Percentiles rank a stretch among this genome's conserved stretches.
phyloP scores from a whole-genome alignment of 192 early-diverging fungal species.

The Coemansia umbellata region DNA sequence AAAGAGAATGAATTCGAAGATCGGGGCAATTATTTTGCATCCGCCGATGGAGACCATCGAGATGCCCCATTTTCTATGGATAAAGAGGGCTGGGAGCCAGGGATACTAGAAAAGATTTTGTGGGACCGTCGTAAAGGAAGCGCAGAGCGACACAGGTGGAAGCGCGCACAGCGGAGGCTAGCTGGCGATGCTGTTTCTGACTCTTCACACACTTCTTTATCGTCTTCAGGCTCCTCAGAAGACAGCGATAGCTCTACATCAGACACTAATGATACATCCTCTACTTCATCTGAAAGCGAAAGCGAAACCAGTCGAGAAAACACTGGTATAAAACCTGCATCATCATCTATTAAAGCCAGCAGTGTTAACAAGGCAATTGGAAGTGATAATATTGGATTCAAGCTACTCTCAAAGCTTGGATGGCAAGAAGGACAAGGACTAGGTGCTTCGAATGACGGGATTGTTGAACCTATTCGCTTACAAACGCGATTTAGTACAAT shows the following conservation, averaged over 20 bases:
- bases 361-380: conserved; percentile 36
- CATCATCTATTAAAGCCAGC: neutral
- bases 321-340: no score
- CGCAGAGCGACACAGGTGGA: conserved; percentile 17
- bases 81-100: conserved; percentile 30
- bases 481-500: conserved; percentile 28
- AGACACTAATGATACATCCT: neutral
- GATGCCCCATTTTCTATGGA: conserved; percentile 12
- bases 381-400: conserved; percentile 42
- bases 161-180: conserved; percentile 2
- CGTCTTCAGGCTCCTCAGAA: conserved; percentile 1
- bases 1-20: conserved; percentile 23
- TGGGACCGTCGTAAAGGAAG: conserved; percentile 32
- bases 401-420: conserved; percentile 39
- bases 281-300: neutral
- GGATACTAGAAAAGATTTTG: conserved; percentile 23
- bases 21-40: neutral
- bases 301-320: no score
- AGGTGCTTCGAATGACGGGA: conserved; percentile 34
- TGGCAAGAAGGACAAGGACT: conserved; percentile 46
- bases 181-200: conserved; percentile 11
- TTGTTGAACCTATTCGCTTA: conserved; percentile 33
- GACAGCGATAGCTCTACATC: neutral
- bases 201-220: neutral
- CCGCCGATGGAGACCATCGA: neutral